Base-by-base conservation (phyloP, 2,329 filamentous ascomycete species). In the Clarireedia homoeocarpa region DNA sequence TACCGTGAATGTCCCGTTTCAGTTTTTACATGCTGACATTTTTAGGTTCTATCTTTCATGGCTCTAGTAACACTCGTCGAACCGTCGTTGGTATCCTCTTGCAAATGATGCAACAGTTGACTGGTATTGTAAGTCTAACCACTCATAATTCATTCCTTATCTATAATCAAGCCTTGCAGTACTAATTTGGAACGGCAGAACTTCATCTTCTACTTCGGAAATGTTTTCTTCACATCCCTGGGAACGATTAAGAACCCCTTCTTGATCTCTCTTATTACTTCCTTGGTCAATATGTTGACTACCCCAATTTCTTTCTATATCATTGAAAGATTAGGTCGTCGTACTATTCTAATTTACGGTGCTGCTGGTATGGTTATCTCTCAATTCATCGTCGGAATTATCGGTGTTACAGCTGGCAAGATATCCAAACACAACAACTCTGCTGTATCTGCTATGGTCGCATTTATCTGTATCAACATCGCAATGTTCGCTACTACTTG, bases 401-500 rank as follows among this genome's bases (percentile, higher is more conserved):
- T 88, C 40, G 86, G 86, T 72, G 80, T 84, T 55, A 82, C 80
- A 2, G 72, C 80, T 53, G 83, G 82, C 46, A 74, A 77, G 70
- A 74, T 78, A 71, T 66, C 76, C 60, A 74, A 76, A 66, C 52
- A 79, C 73, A 82, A 85, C 71, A 73, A 78, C 58, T 62, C 74
- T 2, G 84, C 83, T 38, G 78, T 81, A 64, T 63, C 57, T 61
- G 82, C 86, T 51, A 85, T 91, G 78, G 90, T 95, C 62, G 83
- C 88, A 59, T 94, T 95, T 75, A 94, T 94, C 69, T 87, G 85
- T 75, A 55, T 95, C 76, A 94, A 91, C 80, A 91, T 95, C 78
- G 91, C 89, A 80, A 92, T 86, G 80, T 95, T 95, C 71, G 90
- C 90, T 58, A 84, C 81, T 57, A 95, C 90, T 61, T 95, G 89